Base-by-base conservation (phyloP, 257 asterid species). In the Nemophila menziesii region DNA sequence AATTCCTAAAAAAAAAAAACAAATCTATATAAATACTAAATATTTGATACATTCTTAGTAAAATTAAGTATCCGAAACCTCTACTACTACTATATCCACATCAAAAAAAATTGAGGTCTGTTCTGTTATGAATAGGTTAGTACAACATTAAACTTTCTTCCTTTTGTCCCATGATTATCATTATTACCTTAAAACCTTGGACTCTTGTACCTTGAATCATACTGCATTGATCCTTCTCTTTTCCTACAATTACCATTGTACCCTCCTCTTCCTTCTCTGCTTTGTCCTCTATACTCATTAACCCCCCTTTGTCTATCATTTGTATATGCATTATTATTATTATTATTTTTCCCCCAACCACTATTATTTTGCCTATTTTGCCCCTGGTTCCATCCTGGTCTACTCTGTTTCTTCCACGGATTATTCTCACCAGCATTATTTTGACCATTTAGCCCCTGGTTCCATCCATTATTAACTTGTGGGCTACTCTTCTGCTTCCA, bases 181-280 rank as follows among this genome's bases (percentile, higher is more conserved):
- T 62, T 54, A 60, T 77, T 59, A 23, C 73, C 68, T 57, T 64
- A 70, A 59, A 59, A 60, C 63, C 84, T 77, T 16, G 82, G 62
- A 56, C 70, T 70, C 72, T 77, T 82, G 58, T 63, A 62, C 51
- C 71, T 71, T 11, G 72, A 45, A 7, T 69, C 38, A 51, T 75
- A 62, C 57, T 75, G 92, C 20, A 60, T 41, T 49, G 92, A 48
- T 53, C 81, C 61, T 62, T 80, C 97, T 64, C 95, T 71, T 65
- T 87, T 87, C 56, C 72, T 70, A 48, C 65, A 65, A 69, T 77
- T 69, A 50, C 78, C 73, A 49, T 68, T 48, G 26, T 15, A 61
- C 6, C 65, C 54, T 57, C 70, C 54, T 57, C 70, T 46, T 21
- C 72, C 68, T 48, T 68, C 80, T 26, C 50, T 44, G 20, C 33